phyloP scores from a whole-genome alignment of 1,139 yeast species.

The Yamadazyma trypodendri region DNA sequence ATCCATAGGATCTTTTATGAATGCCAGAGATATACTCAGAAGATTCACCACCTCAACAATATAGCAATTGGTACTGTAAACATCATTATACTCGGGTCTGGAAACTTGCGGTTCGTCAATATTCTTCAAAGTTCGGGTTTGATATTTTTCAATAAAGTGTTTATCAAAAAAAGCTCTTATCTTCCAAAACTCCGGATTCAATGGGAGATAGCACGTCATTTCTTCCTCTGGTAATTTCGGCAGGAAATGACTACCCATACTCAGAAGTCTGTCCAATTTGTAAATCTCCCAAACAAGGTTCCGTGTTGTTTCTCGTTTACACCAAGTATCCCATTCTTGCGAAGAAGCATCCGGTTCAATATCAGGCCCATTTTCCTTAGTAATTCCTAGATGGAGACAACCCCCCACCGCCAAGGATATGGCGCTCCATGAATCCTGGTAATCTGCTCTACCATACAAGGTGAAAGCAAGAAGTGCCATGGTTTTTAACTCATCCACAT shows the following conservation, averaged over 20 bases:
- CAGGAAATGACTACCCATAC: conserved; percentile 15
- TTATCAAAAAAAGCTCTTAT: conserved; percentile 9
- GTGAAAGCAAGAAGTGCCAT: conserved; percentile 25
- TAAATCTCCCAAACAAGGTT: conserved; percentile 28
- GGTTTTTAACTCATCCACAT: conserved; percentile 22
- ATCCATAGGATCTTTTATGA: conserved; percentile 15
- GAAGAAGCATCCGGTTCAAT: conserved; percentile 3
- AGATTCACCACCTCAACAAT: conserved; percentile 16
- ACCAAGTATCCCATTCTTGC: conserved; percentile 20
- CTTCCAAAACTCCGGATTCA: conserved; percentile 13
- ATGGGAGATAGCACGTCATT: conserved; percentile 12
- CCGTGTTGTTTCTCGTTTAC: conserved; percentile 22
- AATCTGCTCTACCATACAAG: conserved; percentile 23
- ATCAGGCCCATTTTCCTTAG: conserved; percentile 5
- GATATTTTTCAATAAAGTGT: conserved; percentile 11
- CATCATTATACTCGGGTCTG: conserved; percentile 5
- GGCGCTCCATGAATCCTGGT: conserved; percentile 28
- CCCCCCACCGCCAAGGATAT: conserved; percentile 18
- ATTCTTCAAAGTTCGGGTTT: conserved; percentile 9
- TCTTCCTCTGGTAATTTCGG: conserved; percentile 12
- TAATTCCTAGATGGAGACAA: conserved; percentile 15
- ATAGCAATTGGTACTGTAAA: conserved; percentile 15
- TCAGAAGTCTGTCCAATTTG: conserved; percentile 19
- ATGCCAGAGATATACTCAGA: conserved; percentile 15
- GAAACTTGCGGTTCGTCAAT: neutral